Evolutionary conservation across 2,329 filamentous ascomycete genomes (phyloP).

Genomic region (Teratosphaeriaceae sp.): DNA sequence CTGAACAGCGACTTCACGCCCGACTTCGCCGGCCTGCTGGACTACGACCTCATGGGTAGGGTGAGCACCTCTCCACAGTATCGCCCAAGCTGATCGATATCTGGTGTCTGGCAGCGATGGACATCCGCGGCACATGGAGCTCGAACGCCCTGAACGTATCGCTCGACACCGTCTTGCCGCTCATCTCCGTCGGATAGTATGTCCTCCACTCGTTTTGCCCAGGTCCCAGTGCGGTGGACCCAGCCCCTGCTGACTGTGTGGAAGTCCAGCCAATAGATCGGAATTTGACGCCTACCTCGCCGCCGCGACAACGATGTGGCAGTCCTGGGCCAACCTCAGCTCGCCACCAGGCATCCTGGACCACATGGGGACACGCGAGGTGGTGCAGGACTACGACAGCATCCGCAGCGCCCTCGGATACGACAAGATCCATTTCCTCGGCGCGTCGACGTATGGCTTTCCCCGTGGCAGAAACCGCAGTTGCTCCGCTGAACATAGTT

Average conservation of each 20-base stretch:
- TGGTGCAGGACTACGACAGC: conserved; percentile 2
- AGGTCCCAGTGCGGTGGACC: too few species aligned
- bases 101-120: neutral
- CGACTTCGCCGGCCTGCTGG: conserved; percentile 2
- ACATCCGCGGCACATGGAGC: neutral
- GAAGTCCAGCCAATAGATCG: neutral
- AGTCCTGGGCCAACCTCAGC: conserved; percentile 4
- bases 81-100: neutral
- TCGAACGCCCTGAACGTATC: conserved; percentile 1
- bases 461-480: too few species aligned
- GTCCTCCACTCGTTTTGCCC: too few species aligned
- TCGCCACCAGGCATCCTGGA: neutral
- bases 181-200: neutral
- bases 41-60: conserved; percentile 3
- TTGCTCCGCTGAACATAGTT: too few species aligned
- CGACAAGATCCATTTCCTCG: conserved; percentile 2
- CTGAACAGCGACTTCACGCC: conserved; percentile 4
- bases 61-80: neutral
- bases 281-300: conserved; percentile 1
- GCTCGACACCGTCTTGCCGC: neutral
- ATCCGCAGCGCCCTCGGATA: conserved; percentile 4
- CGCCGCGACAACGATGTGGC: conserved; percentile 1
- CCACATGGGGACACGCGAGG: conserved; percentile 1
- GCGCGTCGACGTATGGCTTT: neutral
- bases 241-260: neutral